These are phyloP conservation scores for Triticum monococcum DNA, from an alignment of 176 grass and related monocot genomes.

Conservation along the genomic window DNA sequence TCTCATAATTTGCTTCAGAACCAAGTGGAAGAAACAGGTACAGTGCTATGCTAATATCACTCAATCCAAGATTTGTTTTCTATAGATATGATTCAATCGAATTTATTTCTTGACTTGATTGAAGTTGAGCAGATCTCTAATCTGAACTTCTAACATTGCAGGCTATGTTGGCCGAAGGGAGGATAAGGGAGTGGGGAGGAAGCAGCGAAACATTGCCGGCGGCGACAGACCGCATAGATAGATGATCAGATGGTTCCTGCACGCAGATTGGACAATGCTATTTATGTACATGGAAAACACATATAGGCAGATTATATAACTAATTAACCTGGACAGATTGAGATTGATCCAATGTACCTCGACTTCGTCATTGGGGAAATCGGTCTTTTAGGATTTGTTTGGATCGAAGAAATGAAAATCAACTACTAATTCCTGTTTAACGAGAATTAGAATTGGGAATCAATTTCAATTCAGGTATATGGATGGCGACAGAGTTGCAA, in stretches of 20 bases:
- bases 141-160: neutral
- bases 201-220: conserved; percentile 27
- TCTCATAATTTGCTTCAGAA: conserved; percentile 59
- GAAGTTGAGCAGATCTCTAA: neutral
- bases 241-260: neutral
- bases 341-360: conserved; percentile 11
- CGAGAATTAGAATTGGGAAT: neutral
- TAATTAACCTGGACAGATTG: conserved; percentile 34
- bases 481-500: neutral
- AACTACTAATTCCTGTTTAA: neutral
- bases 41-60: neutral
- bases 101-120: neutral
- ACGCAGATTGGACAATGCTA: neutral
- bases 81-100: neutral
- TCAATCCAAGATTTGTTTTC: neutral
- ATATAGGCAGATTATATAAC: conserved; percentile 8
- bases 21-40: conserved; percentile 93
- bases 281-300: neutral
- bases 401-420: neutral
- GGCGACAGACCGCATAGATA: neutral
- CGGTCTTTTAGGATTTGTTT: neutral
- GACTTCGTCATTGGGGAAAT: neutral
- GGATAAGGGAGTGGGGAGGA: conserved; percentile 74
- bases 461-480: neutral
- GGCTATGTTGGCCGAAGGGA: conserved; percentile 62